Evolutionary conservation across 495 filamentous ascomycete genomes (phyloP).

Genomic region (Annulohypoxylon nitens): DNA sequence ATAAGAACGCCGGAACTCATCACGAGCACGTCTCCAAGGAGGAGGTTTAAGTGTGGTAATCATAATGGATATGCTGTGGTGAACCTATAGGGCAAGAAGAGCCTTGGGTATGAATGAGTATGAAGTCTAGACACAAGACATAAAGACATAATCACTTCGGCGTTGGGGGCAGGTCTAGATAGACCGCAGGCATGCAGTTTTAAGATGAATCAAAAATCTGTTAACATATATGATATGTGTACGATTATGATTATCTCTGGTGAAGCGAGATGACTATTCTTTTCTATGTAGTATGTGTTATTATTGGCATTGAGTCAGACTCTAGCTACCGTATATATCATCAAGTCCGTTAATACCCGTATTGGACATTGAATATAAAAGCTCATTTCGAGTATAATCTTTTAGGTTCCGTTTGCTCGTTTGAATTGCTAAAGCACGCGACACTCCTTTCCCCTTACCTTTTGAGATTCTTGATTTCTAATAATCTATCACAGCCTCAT

Average conservation of each 20-base stretch:
- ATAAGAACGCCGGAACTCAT: conserved; percentile 29
- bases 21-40: conserved; percentile 34
- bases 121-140: neutral
- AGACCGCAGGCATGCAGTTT: neutral
- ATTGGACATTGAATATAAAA: neutral
- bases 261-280: neutral
- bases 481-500: neutral
- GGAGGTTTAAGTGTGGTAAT: conserved; percentile 29
- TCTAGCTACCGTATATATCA: neutral
- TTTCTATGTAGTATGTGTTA: neutral
- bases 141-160: conserved; percentile 20
- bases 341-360: no score
- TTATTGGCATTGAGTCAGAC: neutral
- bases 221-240: neutral
- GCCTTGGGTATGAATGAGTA: conserved; percentile 2
- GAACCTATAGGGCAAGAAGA: neutral
- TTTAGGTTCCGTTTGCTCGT: neutral
- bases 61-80: neutral
- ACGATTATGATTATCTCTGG: neutral
- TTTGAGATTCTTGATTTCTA: neutral
- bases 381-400: neutral
- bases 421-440: neutral
- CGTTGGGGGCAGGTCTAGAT: conserved; percentile 12
- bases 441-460: neutral
- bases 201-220: conserved; percentile 8